Base-by-base conservation (phyloP, 305 asterid species). In the Rubia occidens region DNA sequence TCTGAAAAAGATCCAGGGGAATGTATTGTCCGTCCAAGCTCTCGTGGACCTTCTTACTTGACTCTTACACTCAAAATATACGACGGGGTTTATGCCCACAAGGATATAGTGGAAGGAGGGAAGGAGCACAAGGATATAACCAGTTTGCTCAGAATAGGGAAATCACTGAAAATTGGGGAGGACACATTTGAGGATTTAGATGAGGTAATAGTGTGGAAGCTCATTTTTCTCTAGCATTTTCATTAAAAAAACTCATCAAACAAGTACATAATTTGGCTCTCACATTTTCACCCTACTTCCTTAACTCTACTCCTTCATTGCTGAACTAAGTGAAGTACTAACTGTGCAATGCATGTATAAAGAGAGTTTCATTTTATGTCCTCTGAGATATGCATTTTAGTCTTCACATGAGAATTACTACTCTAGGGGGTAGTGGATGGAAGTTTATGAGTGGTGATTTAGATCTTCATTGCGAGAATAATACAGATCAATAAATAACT, bases 171-270 rank as follows among this genome's bases (percentile, higher is more conserved):
- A 87, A 87, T 95, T 73, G 99, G 97, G 51, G 97, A 91, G 56
- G 99, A 95, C 78, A 84, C 90, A 35, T 95, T 85, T 81, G 99
- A 91, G 77, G 99, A 95, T 87, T 92, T 95, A 70, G 99, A 95
- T 69, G 99, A 95, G 95, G 99, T 89, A 83, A 75, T 70, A 39
- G 17, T 40, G 73, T 72, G 1, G 35, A 32, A 32, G 20, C 56
- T 51, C 56, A 51, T 51, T 51, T 15, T 8, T 51, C 11, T 15
- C 17, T 49, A 15, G 56, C 56, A 17, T 51, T 51, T 51, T 51
- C 56, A 51, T 51, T 15, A 13, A 51, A 5, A 51, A 51, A 51
- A 51, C 9, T 17, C 9, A 17, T 51, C 6, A 51, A 17, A 17
- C 5, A 3, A 49, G 56, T 49, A 14, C 1, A 15, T 49, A 49